phyloP scores from a whole-genome alignment of 345 rosid genomes.

The Turritis glabra region DNA sequence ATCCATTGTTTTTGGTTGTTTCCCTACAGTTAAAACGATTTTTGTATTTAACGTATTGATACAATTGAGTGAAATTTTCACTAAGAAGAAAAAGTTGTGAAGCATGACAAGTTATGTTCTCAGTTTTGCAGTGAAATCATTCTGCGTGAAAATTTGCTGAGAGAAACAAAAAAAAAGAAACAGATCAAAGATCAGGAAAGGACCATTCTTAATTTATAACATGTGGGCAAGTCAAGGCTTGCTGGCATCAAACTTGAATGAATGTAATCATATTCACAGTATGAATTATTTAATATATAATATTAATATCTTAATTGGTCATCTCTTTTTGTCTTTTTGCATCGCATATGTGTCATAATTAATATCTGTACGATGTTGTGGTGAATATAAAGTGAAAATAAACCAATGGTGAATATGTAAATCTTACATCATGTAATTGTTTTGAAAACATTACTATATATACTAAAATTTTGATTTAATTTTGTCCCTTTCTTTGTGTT shows the following conservation, averaged over 20 bases:
- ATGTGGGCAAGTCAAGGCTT: slow-evolving; percentile 36
- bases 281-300: neutral
- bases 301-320: neutral
- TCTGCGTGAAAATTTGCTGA: neutral
- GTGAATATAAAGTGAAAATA: neutral
- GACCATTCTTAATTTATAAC: slow-evolving; percentile 24
- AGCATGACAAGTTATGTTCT: slow-evolving; percentile 26
- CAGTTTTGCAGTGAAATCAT: slow-evolving; percentile 28
- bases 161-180: neutral
- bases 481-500: neutral
- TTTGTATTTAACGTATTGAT: neutral
- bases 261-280: slow-evolving; percentile 31
- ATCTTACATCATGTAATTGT: neutral
- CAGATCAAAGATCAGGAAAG: slow-evolving; percentile 31
- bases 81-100: slow-evolving; percentile 23
- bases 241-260: slow-evolving; percentile 25
- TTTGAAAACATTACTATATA: neutral
- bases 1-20: slow-evolving; percentile 30
- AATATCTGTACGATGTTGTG: slow-evolving; percentile 12
- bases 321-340: slow-evolving; percentile 31
- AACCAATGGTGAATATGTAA: neutral
- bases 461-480: neutral
- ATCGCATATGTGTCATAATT: slow-evolving; percentile 1
- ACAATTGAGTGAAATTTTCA: slow-evolving; percentile 16
- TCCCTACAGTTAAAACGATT: slow-evolving; percentile 6